These are phyloP conservation scores for Fusarium sp. DNA, from an alignment of 2,329 filamentous ascomycete genomes.

Conservation along the genomic window DNA sequence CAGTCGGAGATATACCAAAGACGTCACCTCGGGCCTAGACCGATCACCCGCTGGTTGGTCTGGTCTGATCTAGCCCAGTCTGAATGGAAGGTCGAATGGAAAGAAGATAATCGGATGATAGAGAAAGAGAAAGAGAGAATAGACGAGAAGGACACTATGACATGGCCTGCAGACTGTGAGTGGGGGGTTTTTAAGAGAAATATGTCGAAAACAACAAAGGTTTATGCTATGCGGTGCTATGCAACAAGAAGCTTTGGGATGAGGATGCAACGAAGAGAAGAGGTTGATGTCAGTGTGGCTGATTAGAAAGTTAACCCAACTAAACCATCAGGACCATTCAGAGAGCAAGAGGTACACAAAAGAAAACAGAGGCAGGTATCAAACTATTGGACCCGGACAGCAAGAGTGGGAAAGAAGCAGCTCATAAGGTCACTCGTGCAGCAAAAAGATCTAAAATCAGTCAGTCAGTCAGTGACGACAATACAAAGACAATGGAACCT, in stretches of 20 bases:
- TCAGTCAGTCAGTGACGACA: slow-evolving; percentile 21
- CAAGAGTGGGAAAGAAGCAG: slow-evolving; percentile 18
- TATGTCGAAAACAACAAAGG: slow-evolving; percentile 3
- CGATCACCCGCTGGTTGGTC: slow-evolving; percentile 24
- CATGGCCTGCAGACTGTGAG: slow-evolving; percentile 3
- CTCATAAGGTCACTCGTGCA: slow-evolving; percentile 32
- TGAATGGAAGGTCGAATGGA: slow-evolving; percentile 5
- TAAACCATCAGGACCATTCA: background rate
- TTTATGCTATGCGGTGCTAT: slow-evolving; percentile 16
- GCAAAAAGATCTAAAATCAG: background rate
- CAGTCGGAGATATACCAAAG: slow-evolving; percentile 43
- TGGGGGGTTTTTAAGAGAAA: slow-evolving; percentile 13
- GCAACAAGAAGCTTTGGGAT: slow-evolving; percentile 14
- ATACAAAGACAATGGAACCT: slow-evolving; percentile 23
- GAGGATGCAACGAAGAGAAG: slow-evolving; percentile 3
- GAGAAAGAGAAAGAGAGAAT: background rate
- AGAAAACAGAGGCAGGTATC: background rate
- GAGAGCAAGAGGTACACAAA: slow-evolving; percentile 8
- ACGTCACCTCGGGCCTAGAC: slow-evolving; percentile 39
- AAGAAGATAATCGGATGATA: slow-evolving; percentile 4
- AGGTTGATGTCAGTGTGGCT: slow-evolving; percentile 38
- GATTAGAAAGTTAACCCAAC: slow-evolving; percentile 18
- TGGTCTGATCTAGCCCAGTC: background rate
- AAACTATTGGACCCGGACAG: background rate
- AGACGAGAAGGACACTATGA: slow-evolving; percentile 5